These are phyloP conservation scores for Globisporangium yorkense DNA, from an alignment of 352 stramenopile genomes.

Conservation along the genomic window DNA sequence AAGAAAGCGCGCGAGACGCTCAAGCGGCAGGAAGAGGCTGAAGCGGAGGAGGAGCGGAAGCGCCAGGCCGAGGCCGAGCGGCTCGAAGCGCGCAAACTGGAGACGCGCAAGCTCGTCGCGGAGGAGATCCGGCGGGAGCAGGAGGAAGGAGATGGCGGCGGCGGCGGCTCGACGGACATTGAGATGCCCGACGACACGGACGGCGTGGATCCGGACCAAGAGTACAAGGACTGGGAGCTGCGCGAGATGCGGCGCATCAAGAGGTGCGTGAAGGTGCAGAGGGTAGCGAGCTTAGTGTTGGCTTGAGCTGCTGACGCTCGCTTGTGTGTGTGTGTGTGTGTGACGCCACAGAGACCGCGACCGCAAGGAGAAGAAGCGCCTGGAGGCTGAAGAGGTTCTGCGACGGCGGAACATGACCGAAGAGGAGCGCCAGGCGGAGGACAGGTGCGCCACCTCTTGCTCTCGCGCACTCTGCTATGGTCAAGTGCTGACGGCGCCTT, in stretches of 20 bases:
- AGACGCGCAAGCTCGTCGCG: constrained; percentile 69
- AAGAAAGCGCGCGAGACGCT: constrained; percentile 86
- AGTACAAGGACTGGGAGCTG: constrained; percentile 93
- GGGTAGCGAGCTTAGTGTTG: no score
- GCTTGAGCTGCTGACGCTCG: not conserved
- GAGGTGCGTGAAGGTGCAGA: constrained; percentile 26
- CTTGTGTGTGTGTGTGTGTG: not conserved
- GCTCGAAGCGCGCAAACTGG: constrained; percentile 45
- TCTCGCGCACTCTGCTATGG: not conserved
- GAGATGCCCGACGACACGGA: constrained; percentile 91
- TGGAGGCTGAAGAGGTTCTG: constrained; percentile 86
- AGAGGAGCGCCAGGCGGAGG: constrained; percentile 91
- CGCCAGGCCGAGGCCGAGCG: constrained; percentile 42
- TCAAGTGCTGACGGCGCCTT: not conserved
- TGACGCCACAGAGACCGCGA: constrained; percentile 66
- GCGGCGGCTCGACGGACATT: constrained; percentile 50
- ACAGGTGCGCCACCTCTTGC: constrained; percentile 48
- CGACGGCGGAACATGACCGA: constrained; percentile 93
- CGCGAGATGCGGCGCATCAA: constrained; percentile 92
- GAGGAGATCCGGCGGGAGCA: constrained; percentile 72
- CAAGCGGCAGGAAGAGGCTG: constrained; percentile 72
- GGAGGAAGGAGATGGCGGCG: constrained; percentile 32
- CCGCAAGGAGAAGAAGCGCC: constrained; percentile 60
- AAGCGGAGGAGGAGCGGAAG: constrained; percentile 61
- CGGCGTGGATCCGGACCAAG: constrained; percentile 81